Conservation (phyloP, 148 eudicot genomes). For the Nyssa sinensis region DNA sequence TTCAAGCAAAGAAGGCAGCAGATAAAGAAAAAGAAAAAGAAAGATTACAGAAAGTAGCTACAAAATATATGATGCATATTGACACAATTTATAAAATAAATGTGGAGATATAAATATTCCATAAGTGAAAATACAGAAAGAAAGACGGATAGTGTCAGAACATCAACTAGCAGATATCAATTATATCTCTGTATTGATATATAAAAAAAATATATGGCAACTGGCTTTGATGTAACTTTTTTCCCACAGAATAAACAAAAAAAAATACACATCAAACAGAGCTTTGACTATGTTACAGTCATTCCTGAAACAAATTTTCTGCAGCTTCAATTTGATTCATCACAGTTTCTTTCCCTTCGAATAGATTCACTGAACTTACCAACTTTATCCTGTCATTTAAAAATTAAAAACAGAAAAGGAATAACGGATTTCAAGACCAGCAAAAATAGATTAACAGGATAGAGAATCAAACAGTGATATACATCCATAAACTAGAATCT, state of each 20-base stretch:
- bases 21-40: neutral
- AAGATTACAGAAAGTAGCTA: neutral
- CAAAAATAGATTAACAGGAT: neutral
- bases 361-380: slow-evolving; percentile 58
- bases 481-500: neutral
- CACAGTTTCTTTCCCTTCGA: slow-evolving; percentile 8
- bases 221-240: neutral
- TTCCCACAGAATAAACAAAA: neutral
- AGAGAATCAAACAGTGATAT: neutral
- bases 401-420: slow-evolving; percentile 9
- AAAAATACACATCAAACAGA: neutral
- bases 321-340: slow-evolving; percentile 25
- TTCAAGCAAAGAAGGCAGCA: neutral
- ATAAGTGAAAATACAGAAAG: neutral
- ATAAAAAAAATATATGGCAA: neutral
- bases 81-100: neutral
- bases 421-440: neutral
- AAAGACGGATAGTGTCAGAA: neutral
- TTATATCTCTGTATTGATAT: neutral
- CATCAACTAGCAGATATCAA: neutral
- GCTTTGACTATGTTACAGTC: slow-evolving; percentile 10
- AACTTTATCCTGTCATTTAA: slow-evolving; percentile 81
- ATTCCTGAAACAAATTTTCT: slow-evolving; percentile 30
- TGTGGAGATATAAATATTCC: neutral
- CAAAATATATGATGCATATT: neutral